phyloP scores from a whole-genome alignment of 805 yeast species.

The Kodamaea hsintzibuensis region DNA sequence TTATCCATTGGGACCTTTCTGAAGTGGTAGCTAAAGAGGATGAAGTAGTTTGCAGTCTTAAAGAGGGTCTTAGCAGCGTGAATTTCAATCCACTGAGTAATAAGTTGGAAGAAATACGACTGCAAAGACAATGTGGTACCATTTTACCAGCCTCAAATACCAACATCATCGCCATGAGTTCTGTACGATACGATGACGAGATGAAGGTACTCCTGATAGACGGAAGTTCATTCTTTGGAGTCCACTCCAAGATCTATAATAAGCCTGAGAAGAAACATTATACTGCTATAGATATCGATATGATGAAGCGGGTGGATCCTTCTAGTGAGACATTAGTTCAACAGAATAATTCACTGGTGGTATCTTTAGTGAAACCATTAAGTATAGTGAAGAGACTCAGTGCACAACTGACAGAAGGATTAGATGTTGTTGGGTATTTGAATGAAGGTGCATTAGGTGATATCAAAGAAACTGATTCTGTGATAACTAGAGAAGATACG shows the following conservation, averaged over 20 bases:
- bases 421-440: neutral
- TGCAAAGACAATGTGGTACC: conserved; percentile 60
- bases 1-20: conserved; percentile 66
- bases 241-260: conserved; percentile 47
- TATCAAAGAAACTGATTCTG: neutral
- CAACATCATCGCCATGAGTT: conserved; percentile 47
- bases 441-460: neutral
- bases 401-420: neutral
- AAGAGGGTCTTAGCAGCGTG: conserved; percentile 47
- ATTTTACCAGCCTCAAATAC: conserved; percentile 60
- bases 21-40: conserved; percentile 17
- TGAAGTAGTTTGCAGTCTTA: conserved; percentile 41
- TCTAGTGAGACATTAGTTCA: conserved; percentile 20
- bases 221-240: conserved; percentile 53
- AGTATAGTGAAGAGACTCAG: conserved; percentile 5
- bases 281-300: conserved; percentile 28
- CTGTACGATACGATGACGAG: conserved; percentile 28
- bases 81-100: conserved; percentile 34
- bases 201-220: conserved; percentile 53
- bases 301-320: conserved; percentile 17
- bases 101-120: conserved; percentile 28
- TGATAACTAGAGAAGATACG: no score
- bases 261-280: conserved; percentile 30
- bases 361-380: conserved; percentile 10
- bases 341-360: neutral